Percentiles rank a stretch among this genome's conserved stretches.
Evolutionary conservation across 768 basidiomycete species (phyloP).

Genomic region (Phanerodontia chrysosporium): DNA sequence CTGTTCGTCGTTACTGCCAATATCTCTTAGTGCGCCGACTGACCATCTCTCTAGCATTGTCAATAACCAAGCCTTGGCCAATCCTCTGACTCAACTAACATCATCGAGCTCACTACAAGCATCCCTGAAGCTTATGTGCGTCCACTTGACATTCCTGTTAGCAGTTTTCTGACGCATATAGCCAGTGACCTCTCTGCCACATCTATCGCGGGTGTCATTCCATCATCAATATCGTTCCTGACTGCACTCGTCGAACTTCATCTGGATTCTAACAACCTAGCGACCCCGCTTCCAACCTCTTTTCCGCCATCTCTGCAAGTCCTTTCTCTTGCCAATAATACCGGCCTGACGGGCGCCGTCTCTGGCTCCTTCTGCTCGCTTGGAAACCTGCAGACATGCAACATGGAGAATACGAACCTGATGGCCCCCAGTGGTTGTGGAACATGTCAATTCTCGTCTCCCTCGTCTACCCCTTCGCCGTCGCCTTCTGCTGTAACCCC

Average conservation of each 20-base stretch:
- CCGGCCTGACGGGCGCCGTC: slow-evolving; percentile 30
- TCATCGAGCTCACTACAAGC: slow-evolving; percentile 28
- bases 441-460: slow-evolving; percentile 19
- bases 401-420: slow-evolving; percentile 21
- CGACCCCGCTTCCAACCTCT: slow-evolving; percentile 28
- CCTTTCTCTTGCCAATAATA: slow-evolving; percentile 34
- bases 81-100: slow-evolving; percentile 28
- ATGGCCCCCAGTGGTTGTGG: slow-evolving; percentile 22
- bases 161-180: background rate
- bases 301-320: slow-evolving; percentile 33
- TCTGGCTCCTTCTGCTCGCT: slow-evolving; percentile 25
- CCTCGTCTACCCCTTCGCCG: background rate
- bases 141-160: background rate
- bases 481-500: too few species aligned
- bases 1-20: slow-evolving; percentile 28
- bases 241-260: slow-evolving; percentile 33
- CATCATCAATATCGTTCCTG: slow-evolving; percentile 30
- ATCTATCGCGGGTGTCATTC: slow-evolving; percentile 35
- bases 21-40: background rate
- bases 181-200: slow-evolving; percentile 36
- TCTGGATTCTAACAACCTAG: slow-evolving; percentile 34
- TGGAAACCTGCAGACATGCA: slow-evolving; percentile 24
- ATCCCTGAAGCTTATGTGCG: slow-evolving; percentile 33
- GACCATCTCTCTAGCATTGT: slow-evolving; percentile 25
- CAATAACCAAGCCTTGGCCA: slow-evolving; percentile 33